Evolutionary conservation across 1,284 basidiomycete genomes (phyloP).

Genomic region (Wolfiporia cocos): DNA sequence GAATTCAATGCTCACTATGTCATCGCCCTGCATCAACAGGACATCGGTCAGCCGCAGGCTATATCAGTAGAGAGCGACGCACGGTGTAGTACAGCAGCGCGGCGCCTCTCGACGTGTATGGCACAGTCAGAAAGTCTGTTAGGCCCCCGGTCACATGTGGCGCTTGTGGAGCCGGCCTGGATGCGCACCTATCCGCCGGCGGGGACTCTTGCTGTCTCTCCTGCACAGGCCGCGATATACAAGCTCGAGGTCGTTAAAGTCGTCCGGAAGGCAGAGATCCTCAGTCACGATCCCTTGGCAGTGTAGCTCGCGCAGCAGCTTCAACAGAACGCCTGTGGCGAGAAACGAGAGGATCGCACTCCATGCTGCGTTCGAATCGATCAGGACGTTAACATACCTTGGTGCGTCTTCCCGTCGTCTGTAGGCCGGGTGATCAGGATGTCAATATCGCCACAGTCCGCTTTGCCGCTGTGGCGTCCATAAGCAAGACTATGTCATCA

Average conservation of each 20-base stretch:
- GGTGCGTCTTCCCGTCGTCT: slow-evolving; percentile 68
- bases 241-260: slow-evolving; percentile 62
- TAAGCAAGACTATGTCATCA: too few species aligned
- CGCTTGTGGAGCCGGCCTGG: background rate
- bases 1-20: slow-evolving; percentile 52
- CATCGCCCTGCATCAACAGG: slow-evolving; percentile 71
- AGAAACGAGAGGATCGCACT: too few species aligned
- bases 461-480: slow-evolving; percentile 50
- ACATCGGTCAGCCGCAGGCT: too few species aligned
- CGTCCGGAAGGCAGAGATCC: slow-evolving; percentile 67
- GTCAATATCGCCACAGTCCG: slow-evolving; percentile 85
- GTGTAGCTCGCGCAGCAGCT: slow-evolving; percentile 55
- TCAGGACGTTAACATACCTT: slow-evolving; percentile 39
- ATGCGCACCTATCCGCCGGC: slow-evolving; percentile 69
- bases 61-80: too few species aligned
- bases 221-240: slow-evolving; percentile 79
- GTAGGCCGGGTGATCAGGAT: slow-evolving; percentile 76
- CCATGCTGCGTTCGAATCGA: too few species aligned
- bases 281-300: slow-evolving; percentile 62
- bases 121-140: slow-evolving; percentile 69
- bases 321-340: slow-evolving; percentile 48
- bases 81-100: slow-evolving; percentile 89
- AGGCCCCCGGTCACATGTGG: background rate
- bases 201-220: slow-evolving; percentile 23
- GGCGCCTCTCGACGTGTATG: slow-evolving; percentile 74